Base-by-base conservation (phyloP, 352 stramenopile genomes). In the Phytopythium oedochilum region DNA sequence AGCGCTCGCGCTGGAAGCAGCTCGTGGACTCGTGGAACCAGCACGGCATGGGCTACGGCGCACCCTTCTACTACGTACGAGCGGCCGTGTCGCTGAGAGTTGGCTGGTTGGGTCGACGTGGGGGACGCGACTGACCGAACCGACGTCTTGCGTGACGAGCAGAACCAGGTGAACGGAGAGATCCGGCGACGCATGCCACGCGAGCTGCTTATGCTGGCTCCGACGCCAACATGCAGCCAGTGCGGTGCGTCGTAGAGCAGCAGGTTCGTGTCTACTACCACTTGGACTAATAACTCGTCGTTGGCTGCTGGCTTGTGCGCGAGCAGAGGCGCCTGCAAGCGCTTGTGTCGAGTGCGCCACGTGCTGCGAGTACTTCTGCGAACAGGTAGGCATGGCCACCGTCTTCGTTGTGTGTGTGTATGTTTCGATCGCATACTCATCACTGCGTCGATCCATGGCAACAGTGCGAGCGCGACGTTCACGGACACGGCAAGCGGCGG, bases 331-430 rank as follows among this genome's bases (percentile, higher is more conserved):
- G 3, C 60, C 63, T 1, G 54, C 64, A 10, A 77, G 66, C 50
- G 83, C 78, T 12, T 72, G 71, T 48, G 66, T 96, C 32, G 92
- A 98, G 60, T 98, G 94, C 60, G 70, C 68, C 14, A 86, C 81
- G 2, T 98, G 92, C 60, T 65, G 72, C 39, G 92, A 98, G 62
- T 97, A 87, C 67, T 98, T 96, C 59, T 98, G 92, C 45, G 66
- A 78, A 40, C 56, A 78, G 53, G 77, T 88, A 46, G 23, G 64
- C 50, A 1, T 48, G 12, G n/a, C 23, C 10, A 10, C 40, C 22
- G 34, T 40, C 5, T 2, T 52, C 17, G 8, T 5, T 26, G 17
- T 26, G 3, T 39, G 7, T 25, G 18, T 26, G 1, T 17, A 28
- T 29, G 0, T 5, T 8, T 6, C 3, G 5, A 31, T 22, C 9